A percentile compares a stretch with the other conserved stretches of the same genome.
Evolutionary conservation across 306 rosid genomes (phyloP).

Genomic region (Aeschynomene evenia): DNA sequence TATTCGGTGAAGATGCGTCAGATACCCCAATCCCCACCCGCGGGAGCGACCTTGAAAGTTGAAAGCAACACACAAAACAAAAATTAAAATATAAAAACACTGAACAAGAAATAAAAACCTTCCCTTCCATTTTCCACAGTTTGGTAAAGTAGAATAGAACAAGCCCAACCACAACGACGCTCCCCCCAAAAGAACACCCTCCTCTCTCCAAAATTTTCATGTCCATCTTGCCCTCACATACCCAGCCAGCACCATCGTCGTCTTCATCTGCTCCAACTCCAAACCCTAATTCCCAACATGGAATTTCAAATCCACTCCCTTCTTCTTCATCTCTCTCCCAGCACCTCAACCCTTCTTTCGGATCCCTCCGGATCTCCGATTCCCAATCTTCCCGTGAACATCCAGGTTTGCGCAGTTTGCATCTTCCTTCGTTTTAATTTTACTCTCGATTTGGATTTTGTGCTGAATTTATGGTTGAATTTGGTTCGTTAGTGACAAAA

Average conservation of each 20-base stretch:
- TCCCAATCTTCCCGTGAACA: conserved; percentile 24
- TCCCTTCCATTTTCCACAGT: neutral
- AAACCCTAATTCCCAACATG: conserved; percentile 75
- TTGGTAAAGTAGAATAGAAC: conserved; percentile 21
- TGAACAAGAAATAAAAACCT: neutral
- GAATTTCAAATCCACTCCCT: conserved; percentile 23
- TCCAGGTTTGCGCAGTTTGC: conserved; percentile 39
- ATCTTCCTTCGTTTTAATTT: neutral
- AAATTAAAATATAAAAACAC: too few relatives aligned
- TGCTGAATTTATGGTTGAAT: neutral
- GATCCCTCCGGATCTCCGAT: conserved; percentile 66
- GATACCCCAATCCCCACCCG: neutral
- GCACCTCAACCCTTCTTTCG: conserved; percentile 32
- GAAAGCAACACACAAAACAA: too few relatives aligned
- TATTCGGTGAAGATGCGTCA: conserved; percentile 36
- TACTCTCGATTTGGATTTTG: neutral
- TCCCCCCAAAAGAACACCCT: neutral
- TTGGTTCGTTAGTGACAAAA: neutral
- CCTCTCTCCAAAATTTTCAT: conserved; percentile 59
- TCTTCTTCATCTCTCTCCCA: conserved; percentile 33
- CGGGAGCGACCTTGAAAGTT: neutral
- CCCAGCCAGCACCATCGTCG: conserved; percentile 62
- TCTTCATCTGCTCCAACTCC: conserved; percentile 48
- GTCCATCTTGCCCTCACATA: conserved; percentile 94
- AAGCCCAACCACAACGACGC: conserved; percentile 18